phyloP scores from a whole-genome alignment of 441 rosid species.

The Isatis lusitanica region DNA sequence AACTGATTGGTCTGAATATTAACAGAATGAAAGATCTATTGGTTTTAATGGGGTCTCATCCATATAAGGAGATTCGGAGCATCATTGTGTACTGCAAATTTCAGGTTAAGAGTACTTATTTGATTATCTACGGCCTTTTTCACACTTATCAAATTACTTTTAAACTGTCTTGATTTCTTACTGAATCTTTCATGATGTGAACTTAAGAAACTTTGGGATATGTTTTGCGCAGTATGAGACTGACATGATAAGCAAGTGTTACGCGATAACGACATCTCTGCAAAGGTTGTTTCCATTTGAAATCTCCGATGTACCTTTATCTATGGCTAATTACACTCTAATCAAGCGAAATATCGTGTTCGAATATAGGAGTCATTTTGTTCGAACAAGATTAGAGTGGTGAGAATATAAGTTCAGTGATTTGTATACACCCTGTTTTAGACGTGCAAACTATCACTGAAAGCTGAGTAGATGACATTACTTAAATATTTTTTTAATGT shows the following conservation, averaged over 20 bases:
- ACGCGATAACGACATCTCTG: slow-evolving; percentile 68
- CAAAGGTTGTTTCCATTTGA: slow-evolving; percentile 62
- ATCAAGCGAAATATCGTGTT: slow-evolving; percentile 65
- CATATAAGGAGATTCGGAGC: slow-evolving; percentile 61
- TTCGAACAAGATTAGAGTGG: slow-evolving; percentile 94
- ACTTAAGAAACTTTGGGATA: slow-evolving; percentile 31
- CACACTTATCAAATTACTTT: neutral
- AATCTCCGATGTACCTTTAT: slow-evolving; percentile 14
- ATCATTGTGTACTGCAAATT: slow-evolving; percentile 94
- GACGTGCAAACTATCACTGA: slow-evolving; percentile 5
- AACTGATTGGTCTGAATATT: slow-evolving; percentile 27
- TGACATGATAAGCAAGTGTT: slow-evolving; percentile 78
- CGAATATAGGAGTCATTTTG: slow-evolving; percentile 83
- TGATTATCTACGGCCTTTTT: neutral
- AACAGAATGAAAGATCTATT: slow-evolving; percentile 84
- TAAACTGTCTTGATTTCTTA: neutral
- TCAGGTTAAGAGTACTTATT: slow-evolving; percentile 52
- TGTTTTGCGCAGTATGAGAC: slow-evolving; percentile 74
- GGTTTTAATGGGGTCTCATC: slow-evolving; percentile 63
- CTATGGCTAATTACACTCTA: slow-evolving; percentile 26
- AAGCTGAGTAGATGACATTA: slow-evolving; percentile 12
- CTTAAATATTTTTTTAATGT: slow-evolving; percentile 23
- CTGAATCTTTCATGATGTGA: slow-evolving; percentile 20
- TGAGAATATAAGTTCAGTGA: slow-evolving; percentile 42
- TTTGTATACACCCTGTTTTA: slow-evolving; percentile 4